Base-by-base conservation (phyloP, 495 filamentous ascomycete genomes). In the Aspergillus bridgeri region DNA sequence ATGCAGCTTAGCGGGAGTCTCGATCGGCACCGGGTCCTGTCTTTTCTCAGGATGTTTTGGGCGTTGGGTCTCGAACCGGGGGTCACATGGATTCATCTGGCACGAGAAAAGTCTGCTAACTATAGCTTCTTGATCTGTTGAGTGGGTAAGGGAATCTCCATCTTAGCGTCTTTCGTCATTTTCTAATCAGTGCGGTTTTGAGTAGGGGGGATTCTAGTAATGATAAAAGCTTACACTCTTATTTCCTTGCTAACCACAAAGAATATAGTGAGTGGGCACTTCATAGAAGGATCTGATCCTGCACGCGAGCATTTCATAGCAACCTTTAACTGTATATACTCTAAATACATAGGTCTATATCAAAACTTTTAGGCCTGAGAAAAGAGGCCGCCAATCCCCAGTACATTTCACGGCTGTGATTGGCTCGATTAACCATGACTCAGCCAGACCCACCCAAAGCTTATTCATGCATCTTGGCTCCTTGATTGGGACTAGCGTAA, bases 11-110 rank as follows among this genome's bases (percentile, higher is more conserved):
- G 62, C 33, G 65, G 65, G 6, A 55, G 18, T 38, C 43, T 67
- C 9, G 62, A 67, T 54, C 65, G 62, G 43, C 47, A 42, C 8
- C 60, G 61, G 19, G 65, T 67, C 3, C 42, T 67, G 48, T 59
- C 55, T 7, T 67, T 67, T 53, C 42, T 67, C 13, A 53, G 44
- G 54, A 53, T 23, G 9, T 65, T 56, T 23, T 65, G 65, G 65
- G 50, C 47, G 6, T 23, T 54, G 42, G 60, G 52, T 24, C 23
- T 53, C 17, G 38, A 58, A 21, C 8, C 20, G 2, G 51, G 45
- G 15, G 27, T 54, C 4, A 58, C 42, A 0, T 65, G 63, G 63
- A 60, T 65, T 24, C 51, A 65, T 13, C 50, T 62, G 9, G 59
- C 61, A 48, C 53, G 63, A 25, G 51, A 25, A 18, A 43, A 29